Evolutionary conservation across 768 basidiomycete genomes (phyloP).

Genomic region (Leccinum longicurvipes): DNA sequence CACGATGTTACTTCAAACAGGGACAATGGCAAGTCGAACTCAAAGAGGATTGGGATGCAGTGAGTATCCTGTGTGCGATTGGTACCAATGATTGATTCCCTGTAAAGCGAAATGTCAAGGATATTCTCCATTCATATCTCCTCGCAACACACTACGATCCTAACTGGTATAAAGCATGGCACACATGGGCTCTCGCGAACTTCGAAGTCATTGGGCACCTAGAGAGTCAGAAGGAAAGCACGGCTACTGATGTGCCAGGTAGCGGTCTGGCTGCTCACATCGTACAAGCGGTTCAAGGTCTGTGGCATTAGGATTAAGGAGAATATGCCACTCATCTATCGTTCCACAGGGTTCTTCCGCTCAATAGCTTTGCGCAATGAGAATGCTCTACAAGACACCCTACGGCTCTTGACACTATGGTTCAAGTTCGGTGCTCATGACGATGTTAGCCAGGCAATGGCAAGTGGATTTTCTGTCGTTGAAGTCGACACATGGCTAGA

Average conservation of each 20-base stretch:
- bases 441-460: conserved; percentile 88
- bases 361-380: conserved; percentile 89
- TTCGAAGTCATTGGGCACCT: conserved; percentile 87
- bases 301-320: background rate
- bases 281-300: conserved; percentile 91
- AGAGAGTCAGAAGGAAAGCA: conserved; percentile 61
- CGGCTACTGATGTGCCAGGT: conserved; percentile 54
- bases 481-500: conserved; percentile 98
- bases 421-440: conserved; percentile 94
- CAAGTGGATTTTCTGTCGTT: conserved; percentile 79
- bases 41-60: conserved; percentile 74
- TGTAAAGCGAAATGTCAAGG: conserved; percentile 67
- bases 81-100: conserved; percentile 9
- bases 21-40: conserved; percentile 91
- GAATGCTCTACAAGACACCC: conserved; percentile 91
- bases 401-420: conserved; percentile 92
- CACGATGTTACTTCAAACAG: conserved; percentile 94
- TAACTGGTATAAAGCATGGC: conserved; percentile 99
- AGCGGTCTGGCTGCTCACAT: conserved; percentile 75
- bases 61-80: conserved; percentile 37
- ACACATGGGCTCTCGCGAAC: conserved; percentile 96
- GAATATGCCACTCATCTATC: conserved; percentile 11
- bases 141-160: conserved; percentile 89
- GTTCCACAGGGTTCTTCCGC: conserved; percentile 79
- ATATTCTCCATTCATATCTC: conserved; percentile 81